phyloP scores from a whole-genome alignment of 1,284 basidiomycete species.

The Malassezia cuniculi region DNA sequence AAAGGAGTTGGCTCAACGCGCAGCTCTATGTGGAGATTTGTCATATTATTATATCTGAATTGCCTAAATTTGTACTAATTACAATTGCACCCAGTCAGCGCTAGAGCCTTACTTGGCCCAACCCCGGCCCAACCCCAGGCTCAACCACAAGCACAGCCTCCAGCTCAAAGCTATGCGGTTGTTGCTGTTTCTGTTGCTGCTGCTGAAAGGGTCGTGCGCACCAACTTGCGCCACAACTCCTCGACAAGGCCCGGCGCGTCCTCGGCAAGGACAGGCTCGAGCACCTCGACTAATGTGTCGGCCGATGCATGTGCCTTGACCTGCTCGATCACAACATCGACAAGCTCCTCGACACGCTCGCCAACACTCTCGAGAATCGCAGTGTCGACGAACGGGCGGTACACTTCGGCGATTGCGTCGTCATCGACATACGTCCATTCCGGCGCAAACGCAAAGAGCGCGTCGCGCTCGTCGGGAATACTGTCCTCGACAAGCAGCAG shows the following conservation, averaged over 20 bases:
- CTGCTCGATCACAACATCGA: conserved; percentile 23
- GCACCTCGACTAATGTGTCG: conserved; percentile 17
- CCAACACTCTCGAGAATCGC: conserved; percentile 34
- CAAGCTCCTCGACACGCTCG: conserved; percentile 33
- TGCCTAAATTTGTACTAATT: too few relatives aligned
- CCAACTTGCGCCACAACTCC: conserved; percentile 28
- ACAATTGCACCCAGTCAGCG: too few relatives aligned
- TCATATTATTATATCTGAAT: too few relatives aligned
- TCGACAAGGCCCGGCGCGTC: conserved; percentile 31
- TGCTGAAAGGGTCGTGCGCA: too few relatives aligned
- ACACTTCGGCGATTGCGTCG: conserved; percentile 3
- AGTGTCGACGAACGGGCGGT: conserved; percentile 18
- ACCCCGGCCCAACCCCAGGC: too few relatives aligned
- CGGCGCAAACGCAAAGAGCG: conserved; percentile 17
- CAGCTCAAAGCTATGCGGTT: too few relatives aligned
- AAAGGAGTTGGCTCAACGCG: too few relatives aligned
- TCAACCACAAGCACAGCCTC: too few relatives aligned
- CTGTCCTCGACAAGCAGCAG: conserved; percentile 4
- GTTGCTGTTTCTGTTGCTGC: too few relatives aligned
- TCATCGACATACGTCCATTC: conserved; percentile 26
- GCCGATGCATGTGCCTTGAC: conserved; percentile 17
- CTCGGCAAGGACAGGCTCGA: conserved; percentile 38
- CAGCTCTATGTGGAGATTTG: too few relatives aligned
- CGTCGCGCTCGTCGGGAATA: conserved; percentile 11
- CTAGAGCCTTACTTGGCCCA: too few relatives aligned